Evolutionary conservation across 202 grass and related monocot species (phyloP), one percentile per base, ranked within the genome.

Genomic region (Brachypodium distachyon): DNA sequence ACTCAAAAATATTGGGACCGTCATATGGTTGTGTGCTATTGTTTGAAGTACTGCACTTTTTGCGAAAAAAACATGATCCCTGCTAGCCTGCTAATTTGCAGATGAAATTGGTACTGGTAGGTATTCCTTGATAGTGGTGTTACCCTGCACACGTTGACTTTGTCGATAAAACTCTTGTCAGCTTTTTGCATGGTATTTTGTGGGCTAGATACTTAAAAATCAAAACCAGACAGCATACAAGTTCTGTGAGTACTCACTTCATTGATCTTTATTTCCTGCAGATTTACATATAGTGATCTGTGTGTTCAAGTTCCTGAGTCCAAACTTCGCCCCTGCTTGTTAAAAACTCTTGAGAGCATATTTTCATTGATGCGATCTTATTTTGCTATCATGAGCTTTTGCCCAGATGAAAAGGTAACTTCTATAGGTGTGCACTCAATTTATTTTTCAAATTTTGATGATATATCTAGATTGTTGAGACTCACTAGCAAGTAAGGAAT

Each of bases 231-330:
- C 27, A 54, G 13, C 18, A 44, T 81, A 67, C 11, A 46, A 73
- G 9, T 74, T 61, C 51, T 66, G 33, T 32, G 19, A 81, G 31
- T 50, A 77, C 38, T 73, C 42, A 39, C 36, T 55, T 60, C 7
- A 78, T 31, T 77, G 73, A 42, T 48, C 0, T 70, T 52, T 78
- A 40, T 74, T 71, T 72, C 22, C 33, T 83, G 53, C 89, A 98
- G 96, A 87, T 91, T 99, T 83, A 99, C 96, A 62, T 99, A 95
- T 71, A 99, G 91, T 78, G 96, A 99, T 89, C 83, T 99, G 53
- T 99, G 96, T 81, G 87, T 79, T 86, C 92, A 92, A 87, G 68
- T 99, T 71, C 96, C 89, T 79, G 96, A 99, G 79, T 84, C 91
- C 54, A 94, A 90, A 86, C 87, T 99, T 77, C 87, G 96, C 23